These are phyloP conservation scores for Mycena latifolia DNA, from an alignment of 768 basidiomycete genomes.

Conservation along the genomic window DNA sequence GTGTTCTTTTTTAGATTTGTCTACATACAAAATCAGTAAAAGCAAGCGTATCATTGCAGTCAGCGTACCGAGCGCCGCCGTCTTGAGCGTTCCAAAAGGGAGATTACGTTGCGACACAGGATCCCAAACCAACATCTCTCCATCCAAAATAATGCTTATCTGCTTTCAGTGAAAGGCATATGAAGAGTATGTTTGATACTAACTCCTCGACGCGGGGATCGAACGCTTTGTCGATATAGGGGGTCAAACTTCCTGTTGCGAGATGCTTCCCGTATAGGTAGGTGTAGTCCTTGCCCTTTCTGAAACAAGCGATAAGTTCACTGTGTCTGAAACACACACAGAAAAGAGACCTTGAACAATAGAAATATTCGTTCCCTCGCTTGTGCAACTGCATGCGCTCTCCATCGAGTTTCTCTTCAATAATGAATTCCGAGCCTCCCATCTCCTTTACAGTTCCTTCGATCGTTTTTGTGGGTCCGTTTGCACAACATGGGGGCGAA, in stretches of 20 bases:
- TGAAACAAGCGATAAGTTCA: slow-evolving; percentile 42
- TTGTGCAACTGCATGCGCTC: slow-evolving; percentile 98
- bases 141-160: slow-evolving; percentile 90
- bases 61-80: slow-evolving; percentile 82
- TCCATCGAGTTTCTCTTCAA: slow-evolving; percentile 98
- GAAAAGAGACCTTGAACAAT: slow-evolving; percentile 84
- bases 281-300: slow-evolving; percentile 93
- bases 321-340: slow-evolving; percentile 14
- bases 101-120: slow-evolving; percentile 88
- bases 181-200: slow-evolving; percentile 42
- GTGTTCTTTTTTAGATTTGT: slow-evolving; percentile 76
- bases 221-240: slow-evolving; percentile 83
- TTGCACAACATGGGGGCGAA: slow-evolving; percentile 98
- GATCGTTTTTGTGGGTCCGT: slow-evolving; percentile 82
- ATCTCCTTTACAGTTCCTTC: slow-evolving; percentile 90
- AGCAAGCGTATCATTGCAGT: background rate
- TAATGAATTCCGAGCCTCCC: slow-evolving; percentile 81
- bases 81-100: slow-evolving; percentile 95
- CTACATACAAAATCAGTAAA: slow-evolving; percentile 49
- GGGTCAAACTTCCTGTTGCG: slow-evolving; percentile 89
- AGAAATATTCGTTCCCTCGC: slow-evolving; percentile 90
- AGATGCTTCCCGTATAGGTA: slow-evolving; percentile 91
- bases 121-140: slow-evolving; percentile 99
- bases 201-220: slow-evolving; percentile 85
- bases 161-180: slow-evolving; percentile 11